Conservation (phyloP, 768 basidiomycete species). For the Termitomyces sp. region DNA sequence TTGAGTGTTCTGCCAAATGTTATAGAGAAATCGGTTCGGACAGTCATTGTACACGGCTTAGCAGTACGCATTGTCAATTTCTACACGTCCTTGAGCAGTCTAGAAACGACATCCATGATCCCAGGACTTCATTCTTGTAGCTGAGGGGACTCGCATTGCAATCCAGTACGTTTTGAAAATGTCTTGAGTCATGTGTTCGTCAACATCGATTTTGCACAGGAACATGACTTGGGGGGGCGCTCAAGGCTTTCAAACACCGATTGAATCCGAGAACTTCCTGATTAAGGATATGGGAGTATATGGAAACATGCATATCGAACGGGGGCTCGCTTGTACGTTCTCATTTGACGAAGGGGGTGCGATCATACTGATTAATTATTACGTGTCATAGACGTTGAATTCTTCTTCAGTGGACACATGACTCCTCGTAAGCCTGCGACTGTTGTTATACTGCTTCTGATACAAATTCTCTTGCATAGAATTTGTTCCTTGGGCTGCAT, state of each 20-base stretch:
- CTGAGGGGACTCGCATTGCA: constrained; percentile 46
- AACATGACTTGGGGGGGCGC: constrained; percentile 49
- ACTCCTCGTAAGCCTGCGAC: constrained; percentile 39
- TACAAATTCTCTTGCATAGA: constrained; percentile 19
- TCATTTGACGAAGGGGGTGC: background rate
- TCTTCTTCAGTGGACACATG: constrained; percentile 55
- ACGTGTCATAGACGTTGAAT: constrained; percentile 41
- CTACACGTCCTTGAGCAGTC: background rate
- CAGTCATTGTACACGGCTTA: constrained; percentile 63
- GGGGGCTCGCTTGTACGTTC: constrained; percentile 54
- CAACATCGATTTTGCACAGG: constrained; percentile 14
- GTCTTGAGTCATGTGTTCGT: background rate
- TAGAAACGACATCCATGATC: background rate
- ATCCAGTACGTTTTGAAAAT: constrained; percentile 37
- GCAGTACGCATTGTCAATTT: constrained; percentile 35
- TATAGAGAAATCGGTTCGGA: constrained; percentile 61
- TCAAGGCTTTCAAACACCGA: constrained; percentile 67
- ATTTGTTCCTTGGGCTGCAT: constrained; percentile 46
- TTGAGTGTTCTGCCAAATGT: constrained; percentile 62
- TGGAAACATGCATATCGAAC: constrained; percentile 56
- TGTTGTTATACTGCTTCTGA: background rate
- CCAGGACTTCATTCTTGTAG: constrained; percentile 35
- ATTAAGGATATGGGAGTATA: constrained; percentile 59
- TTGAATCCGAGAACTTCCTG: constrained; percentile 51
- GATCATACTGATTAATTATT: background rate